These are phyloP conservation scores for Euptelea pleiosperma DNA, from an alignment of 164 flowering plant species.

Conservation along the genomic window DNA sequence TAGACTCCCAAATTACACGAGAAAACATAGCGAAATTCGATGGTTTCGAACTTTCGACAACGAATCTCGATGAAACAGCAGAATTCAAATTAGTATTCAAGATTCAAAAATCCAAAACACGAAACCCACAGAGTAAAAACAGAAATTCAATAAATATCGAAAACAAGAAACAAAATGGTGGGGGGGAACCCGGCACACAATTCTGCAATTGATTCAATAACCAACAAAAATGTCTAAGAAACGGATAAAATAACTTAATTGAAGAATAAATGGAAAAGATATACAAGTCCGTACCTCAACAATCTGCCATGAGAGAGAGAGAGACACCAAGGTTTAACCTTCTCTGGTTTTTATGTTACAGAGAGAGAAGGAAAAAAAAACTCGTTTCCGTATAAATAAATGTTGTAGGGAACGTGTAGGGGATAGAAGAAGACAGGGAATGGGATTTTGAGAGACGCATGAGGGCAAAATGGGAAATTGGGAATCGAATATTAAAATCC, in stretches of 20 bases:
- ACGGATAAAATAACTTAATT: neutral
- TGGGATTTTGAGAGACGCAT: slow-evolving; percentile 6
- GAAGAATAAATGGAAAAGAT: slow-evolving; percentile 10
- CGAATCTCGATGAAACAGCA: slow-evolving; percentile 3
- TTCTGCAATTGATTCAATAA: neutral
- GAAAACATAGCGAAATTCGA: neutral
- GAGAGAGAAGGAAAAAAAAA: slow-evolving; percentile 5
- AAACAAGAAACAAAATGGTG: no score
- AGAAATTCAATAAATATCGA: neutral
- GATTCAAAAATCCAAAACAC: neutral
- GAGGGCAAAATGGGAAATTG: slow-evolving; percentile 19
- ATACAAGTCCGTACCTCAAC: slow-evolving; percentile 20
- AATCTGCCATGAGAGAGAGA: slow-evolving; percentile 29
- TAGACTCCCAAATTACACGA: no score
- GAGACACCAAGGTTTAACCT: slow-evolving; percentile 9
- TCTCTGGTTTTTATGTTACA: slow-evolving; percentile 7
- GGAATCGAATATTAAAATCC: neutral
- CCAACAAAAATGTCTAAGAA: neutral
- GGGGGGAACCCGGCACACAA: no score
- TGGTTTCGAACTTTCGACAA: neutral
- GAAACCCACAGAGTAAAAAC: neutral
- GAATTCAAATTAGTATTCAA: neutral
- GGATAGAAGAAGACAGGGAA: slow-evolving; percentile 13
- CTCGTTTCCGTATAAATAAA: neutral
- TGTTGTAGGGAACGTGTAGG: neutral